A percentile compares a stretch with the other conserved stretches of the same genome.
These are phyloP conservation scores for Juglanconis sp. DNA, from an alignment of 2,329 filamentous ascomycete genomes.

Conservation along the genomic window DNA sequence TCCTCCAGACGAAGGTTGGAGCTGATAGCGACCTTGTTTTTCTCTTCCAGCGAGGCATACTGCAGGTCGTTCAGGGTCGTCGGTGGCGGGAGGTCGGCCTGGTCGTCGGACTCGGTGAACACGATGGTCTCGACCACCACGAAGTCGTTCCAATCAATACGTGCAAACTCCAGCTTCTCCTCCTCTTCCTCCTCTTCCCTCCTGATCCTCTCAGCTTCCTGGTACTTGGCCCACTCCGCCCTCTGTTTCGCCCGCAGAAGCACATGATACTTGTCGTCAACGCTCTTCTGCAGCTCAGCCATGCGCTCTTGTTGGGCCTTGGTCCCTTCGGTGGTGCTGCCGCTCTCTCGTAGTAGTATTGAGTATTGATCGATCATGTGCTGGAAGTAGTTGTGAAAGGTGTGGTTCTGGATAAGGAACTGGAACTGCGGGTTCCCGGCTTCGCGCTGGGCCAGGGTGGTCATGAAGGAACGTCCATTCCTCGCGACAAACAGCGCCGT, in stretches of 20 bases:
- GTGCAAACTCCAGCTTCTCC: slow-evolving; percentile 70
- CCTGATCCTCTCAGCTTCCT: slow-evolving; percentile 81
- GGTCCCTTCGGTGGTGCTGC: slow-evolving; percentile 62
- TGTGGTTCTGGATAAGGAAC: slow-evolving; percentile 92
- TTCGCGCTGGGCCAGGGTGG: slow-evolving; percentile 82
- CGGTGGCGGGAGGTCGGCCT: slow-evolving; percentile 80
- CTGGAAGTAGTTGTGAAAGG: slow-evolving; percentile 92
- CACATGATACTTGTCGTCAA: slow-evolving; percentile 75
- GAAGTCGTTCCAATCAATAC: slow-evolving; percentile 98
- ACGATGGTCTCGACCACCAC: slow-evolving; percentile 91
- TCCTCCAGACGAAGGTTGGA: slow-evolving; percentile 87
- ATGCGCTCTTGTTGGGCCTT: slow-evolving; percentile 71
- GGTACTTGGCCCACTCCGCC: slow-evolving; percentile 81
- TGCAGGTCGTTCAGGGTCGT: slow-evolving; percentile 88
- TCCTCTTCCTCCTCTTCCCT: slow-evolving; percentile 85
- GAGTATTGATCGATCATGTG: slow-evolving; percentile 91
- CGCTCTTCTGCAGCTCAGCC: slow-evolving; percentile 69
- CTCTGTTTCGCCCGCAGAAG: slow-evolving; percentile 78
- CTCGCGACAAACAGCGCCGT: slow-evolving; percentile 91
- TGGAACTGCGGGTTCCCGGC: slow-evolving; percentile 91
- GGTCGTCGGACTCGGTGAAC: slow-evolving; percentile 86
- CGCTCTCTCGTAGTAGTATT: slow-evolving; percentile 67
- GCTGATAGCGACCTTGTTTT: slow-evolving; percentile 83
- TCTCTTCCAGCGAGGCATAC: slow-evolving; percentile 90
- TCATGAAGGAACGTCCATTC: slow-evolving; percentile 90